Evolutionary conservation across 352 stramenopile genomes (phyloP), one percentile per base, ranked within the genome.

Genomic region (Phytophthora citricola): DNA sequence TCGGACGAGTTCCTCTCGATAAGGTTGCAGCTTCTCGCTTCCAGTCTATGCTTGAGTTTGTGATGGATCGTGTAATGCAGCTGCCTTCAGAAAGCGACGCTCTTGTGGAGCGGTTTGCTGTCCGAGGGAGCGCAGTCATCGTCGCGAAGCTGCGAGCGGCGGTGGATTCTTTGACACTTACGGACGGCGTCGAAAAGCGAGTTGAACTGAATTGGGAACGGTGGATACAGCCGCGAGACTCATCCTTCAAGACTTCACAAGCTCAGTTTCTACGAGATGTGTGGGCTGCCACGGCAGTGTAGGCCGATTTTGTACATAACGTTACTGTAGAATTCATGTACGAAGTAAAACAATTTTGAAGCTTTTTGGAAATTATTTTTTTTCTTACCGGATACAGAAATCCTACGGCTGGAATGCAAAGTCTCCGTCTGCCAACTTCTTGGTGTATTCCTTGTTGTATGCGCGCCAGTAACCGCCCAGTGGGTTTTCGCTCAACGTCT

Each of bases 61-160:
- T 72, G 9, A 27, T 61, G 31, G 58, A 76, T n/a, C 27, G n/a
- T 15, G 17, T 73, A 31, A 32, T 56, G 44, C 11, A 58, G 7
- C 17, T 63, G 5, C 39, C 49, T 4, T 22, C 46, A 24, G 36
- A 11, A 5, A 24, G 4, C 4, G 9, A 43, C 39, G 20, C 44
- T 29, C 31, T 75, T 1, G 9, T 60, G 15, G 39, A 58, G 10
- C 48, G 24, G 11, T 65, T 68, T 15, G 61, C 39, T 29, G n/a
- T 75, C 17, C 17, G 11, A 50, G 10, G 2, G 47, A 58, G 41
- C 11, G 50, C 62, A 9, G 39, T 57, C 11, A 14, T 71, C 2
- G 34, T 58, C 17, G 55, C 44, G 44, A 61, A 36, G 15, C 40
- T 75, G 14, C 62, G 34, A 20, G 45, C n/a, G 7, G 36, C 48